Base-by-base conservation (phyloP, 2,329 filamentous ascomycete genomes). In the Alternaria atra region DNA sequence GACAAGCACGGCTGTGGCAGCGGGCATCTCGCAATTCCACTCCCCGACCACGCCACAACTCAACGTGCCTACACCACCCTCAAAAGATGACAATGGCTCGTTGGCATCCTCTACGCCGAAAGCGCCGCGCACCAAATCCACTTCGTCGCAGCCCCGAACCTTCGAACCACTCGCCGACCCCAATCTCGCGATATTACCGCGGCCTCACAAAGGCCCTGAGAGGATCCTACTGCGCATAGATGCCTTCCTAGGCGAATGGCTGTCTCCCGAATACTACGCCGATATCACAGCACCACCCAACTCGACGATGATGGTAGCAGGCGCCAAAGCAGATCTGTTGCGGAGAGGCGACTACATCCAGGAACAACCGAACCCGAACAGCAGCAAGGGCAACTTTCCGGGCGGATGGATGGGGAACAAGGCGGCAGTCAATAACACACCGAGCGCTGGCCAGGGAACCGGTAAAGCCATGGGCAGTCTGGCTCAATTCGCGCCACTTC, bases 241-340 rank as follows among this genome's bases (percentile, higher is more conserved):
- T 79, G 91, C 94, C 0, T 97, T 96, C 74, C 84, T 99, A 0
- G 94, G 95, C 50, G 95, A 99, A 83, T 99, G 95, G 95, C 84
- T 98, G 30, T 92, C 91, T 2, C 92, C 93, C 1, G 90, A 94
- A 73, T 99, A 99, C 78, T 99, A 94, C 73, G 93, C 97, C 64
- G 86, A 91, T 53, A 97, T 97, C 66, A 94, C 91, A 0, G 92
- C 93, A 3, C 95, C 95, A 10, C 95, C 95, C 0, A 88, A 89
- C 43, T 94, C 93, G 3, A 87, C 90, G 4, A 86, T 95, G 80
- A 96, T 99, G 92, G 84, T 98, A 3, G 91, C 91, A 27, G 88
- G 88, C 40, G 94, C 95, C 30, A 98, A 97, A 79, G 91, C 92
- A 25, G 92, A 96, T 71, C 82, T 99, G 4, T 83, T 97, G 47